phyloP scores from a whole-genome alignment of 345 rosid genomes.

The Aquilaria sinensis region DNA sequence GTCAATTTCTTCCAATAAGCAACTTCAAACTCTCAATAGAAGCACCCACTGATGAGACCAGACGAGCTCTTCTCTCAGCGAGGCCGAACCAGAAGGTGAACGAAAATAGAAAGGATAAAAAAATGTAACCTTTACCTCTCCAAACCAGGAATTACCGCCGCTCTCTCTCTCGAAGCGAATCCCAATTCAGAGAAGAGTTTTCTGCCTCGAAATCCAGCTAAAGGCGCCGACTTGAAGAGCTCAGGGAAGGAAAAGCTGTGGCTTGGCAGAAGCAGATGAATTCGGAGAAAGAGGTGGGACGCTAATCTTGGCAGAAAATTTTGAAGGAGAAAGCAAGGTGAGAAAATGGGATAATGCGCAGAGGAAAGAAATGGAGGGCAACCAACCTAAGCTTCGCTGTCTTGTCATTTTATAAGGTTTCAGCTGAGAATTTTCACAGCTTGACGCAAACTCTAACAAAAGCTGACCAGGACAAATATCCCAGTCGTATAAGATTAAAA shows the following conservation, averaged over 20 bases:
- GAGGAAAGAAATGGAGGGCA: slow-evolving; percentile 14
- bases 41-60: slow-evolving; percentile 3
- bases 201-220: slow-evolving; percentile 12
- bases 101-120: not conserved
- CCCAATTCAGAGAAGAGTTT: slow-evolving; percentile 34
- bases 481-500: too few species aligned
- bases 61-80: slow-evolving; percentile 8
- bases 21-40: slow-evolving; percentile 17
- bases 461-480: slow-evolving; percentile 2
- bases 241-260: not conserved
- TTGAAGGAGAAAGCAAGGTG: slow-evolving; percentile 4
- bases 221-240: not conserved
- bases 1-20: slow-evolving; percentile 16
- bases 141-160: slow-evolving; percentile 23
- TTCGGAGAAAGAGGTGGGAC: slow-evolving; percentile 6
- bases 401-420: slow-evolving; percentile 9
- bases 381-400: slow-evolving; percentile 11
- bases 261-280: slow-evolving; percentile 10
- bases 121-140: slow-evolving; percentile 12
- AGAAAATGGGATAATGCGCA: slow-evolving; percentile 12
- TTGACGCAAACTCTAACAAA: slow-evolving; percentile 44
- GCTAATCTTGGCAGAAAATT: slow-evolving; percentile 15
- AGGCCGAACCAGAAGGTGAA: not conserved
- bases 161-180: slow-evolving; percentile 18
- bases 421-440: slow-evolving; percentile 24